Evolutionary conservation across 179 eudicot species (phyloP).

Genomic region (Vitellaria paradoxa): DNA sequence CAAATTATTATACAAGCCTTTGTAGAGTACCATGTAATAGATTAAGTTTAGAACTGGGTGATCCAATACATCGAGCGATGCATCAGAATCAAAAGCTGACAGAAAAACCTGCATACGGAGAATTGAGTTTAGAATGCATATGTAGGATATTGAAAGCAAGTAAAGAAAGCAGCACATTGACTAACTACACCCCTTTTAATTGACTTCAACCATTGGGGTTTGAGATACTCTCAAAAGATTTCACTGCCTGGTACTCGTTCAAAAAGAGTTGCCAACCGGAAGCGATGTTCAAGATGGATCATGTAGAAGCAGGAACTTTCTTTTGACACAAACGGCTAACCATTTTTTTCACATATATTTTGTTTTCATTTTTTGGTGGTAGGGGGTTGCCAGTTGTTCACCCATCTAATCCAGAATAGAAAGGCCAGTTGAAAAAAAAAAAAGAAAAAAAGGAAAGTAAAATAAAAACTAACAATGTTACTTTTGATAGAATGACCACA

Average conservation of each 20-base stretch:
- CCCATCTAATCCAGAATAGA: neutral
- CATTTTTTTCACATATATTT: neutral
- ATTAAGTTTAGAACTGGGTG: too few species aligned
- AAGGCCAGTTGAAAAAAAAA: neutral
- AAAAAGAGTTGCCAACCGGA: neutral
- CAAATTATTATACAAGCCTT: too few species aligned
- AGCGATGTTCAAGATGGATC: neutral
- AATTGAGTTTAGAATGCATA: neutral
- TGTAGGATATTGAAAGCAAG: neutral
- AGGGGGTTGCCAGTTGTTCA: neutral
- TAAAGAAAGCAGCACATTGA: neutral
- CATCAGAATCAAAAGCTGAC: too few species aligned
- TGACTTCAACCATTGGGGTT: neutral
- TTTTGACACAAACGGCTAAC: neutral
- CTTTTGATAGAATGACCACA: neutral
- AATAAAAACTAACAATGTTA: neutral
- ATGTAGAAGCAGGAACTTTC: neutral
- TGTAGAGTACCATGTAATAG: too few species aligned
- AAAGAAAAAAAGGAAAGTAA: too few species aligned
- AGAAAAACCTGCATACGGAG: slow-evolving; percentile 7
- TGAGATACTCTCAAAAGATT: neutral
- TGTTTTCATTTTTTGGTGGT: neutral
- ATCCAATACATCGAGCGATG: too few species aligned
- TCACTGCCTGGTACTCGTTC: neutral
- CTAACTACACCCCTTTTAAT: neutral